Base-by-base conservation (phyloP, 129 eudicot species). In the Arctium minus region DNA sequence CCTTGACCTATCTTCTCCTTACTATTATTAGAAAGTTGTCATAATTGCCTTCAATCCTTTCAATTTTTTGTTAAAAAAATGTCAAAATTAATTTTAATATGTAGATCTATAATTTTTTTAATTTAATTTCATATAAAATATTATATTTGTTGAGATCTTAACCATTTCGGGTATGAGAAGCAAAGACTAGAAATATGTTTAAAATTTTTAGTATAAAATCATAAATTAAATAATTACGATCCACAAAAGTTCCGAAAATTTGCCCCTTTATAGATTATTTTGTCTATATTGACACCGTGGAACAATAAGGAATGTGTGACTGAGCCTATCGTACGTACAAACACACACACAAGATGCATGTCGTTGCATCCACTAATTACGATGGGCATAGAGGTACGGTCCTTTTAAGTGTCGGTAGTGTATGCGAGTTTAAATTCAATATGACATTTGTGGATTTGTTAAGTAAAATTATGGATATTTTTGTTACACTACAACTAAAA, bases 11-110 rank as follows among this genome's bases (percentile, higher is more conserved):
- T 64, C 70, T 79, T 79, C 68, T 5, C 67, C 75, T 6, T 78
- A 8, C 87, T 65, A 73, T 38, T 39, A 37, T n/a, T 73, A 73
- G 77, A 9, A 73, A 73, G 32, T 73, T 73, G 22, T 37, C 53
- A 38, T 73, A 29, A 38, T 39, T n/a, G 27, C 35, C 65, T 53
- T 53, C 5, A 53, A 53, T 15, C 65, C 65, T 53, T 53, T 17
- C 65, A 53, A 53, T 53, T 79, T 17, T 17, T 32, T 69, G 31
- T 32, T 69, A 8, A 65, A 38, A 8, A 27, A 15, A 69, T 30
- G 64, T 29, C 11, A 46, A 30, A 40, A 46, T 70, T 1, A 40
- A 13, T 68, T 68, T 30, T 31, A 46, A 31, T 50, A 50, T 50
- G 3, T 50, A 50, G 64, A 50, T 50, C 64, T 50, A 50, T 50